These are phyloP conservation scores for Aspergillus cristatus DNA, from an alignment of 495 filamentous ascomycete species.

Conservation along the genomic window DNA sequence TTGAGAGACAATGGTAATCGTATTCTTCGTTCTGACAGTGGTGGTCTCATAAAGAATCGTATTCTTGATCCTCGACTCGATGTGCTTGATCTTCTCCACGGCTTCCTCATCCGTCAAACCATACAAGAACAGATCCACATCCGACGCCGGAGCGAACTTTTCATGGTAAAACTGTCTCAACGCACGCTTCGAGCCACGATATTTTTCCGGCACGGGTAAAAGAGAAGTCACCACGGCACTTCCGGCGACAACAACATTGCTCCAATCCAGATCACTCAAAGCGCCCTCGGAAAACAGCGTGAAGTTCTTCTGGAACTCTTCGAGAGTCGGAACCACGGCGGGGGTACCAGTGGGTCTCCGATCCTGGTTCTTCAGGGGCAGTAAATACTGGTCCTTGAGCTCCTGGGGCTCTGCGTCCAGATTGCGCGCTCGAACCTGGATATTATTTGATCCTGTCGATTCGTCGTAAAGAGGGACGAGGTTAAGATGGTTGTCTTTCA, in stretches of 20 bases:
- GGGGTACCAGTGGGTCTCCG: slow-evolving; percentile 52
- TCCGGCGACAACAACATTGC: slow-evolving; percentile 67
- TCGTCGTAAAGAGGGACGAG: slow-evolving; percentile 59
- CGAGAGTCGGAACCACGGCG: slow-evolving; percentile 52
- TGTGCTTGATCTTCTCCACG: slow-evolving; percentile 70
- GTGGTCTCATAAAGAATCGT: slow-evolving; percentile 68
- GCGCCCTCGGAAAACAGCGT: slow-evolving; percentile 63
- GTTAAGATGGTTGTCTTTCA: slow-evolving; percentile 56
- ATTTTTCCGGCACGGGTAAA: slow-evolving; percentile 58
- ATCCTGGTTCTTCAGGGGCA: slow-evolving; percentile 50
- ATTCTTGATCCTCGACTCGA: slow-evolving; percentile 60
- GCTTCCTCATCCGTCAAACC: slow-evolving; percentile 63
- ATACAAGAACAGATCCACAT: slow-evolving; percentile 79
- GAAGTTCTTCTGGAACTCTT: slow-evolving; percentile 70
- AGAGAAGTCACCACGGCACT: slow-evolving; percentile 67
- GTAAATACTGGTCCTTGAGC: slow-evolving; percentile 58
- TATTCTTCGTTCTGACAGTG: slow-evolving; percentile 69
- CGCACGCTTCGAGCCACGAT: slow-evolving; percentile 51
- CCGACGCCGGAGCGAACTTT: slow-evolving; percentile 67
- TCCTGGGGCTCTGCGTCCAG: slow-evolving; percentile 48
- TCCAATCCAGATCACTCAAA: slow-evolving; percentile 60
- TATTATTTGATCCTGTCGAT: slow-evolving; percentile 37
- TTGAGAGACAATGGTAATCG: slow-evolving; percentile 73
- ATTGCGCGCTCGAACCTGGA: slow-evolving; percentile 56
- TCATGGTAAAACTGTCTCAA: slow-evolving; percentile 69